Base-by-base conservation (phyloP, 2,329 filamentous ascomycete genomes). In the Zymoseptoria ardabiliae region DNA sequence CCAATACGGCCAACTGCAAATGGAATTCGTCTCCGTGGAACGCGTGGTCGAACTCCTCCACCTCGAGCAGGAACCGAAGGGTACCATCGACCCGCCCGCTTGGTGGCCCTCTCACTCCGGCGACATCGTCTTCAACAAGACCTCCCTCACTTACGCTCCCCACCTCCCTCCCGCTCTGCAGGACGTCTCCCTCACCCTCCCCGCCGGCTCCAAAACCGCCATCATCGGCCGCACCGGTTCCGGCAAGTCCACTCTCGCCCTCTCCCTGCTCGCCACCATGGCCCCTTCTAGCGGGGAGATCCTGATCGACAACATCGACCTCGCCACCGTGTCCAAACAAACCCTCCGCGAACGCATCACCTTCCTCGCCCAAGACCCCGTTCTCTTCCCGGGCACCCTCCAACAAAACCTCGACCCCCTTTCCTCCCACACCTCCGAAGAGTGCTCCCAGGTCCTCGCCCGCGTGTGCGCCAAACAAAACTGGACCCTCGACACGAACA, bases 11-110 rank as follows among this genome's bases (percentile, higher is more conserved):
- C 85, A 89, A 69, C 80, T 96, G 1, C 91, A 96, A 71, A 91
- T 96, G 82, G 88, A 96, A 70, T 96, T 96, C 65, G 91, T 96
- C 0, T 92, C 89, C 0, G 89, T 96, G 0, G 91, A 96, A 74
- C 84, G 91, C 49, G 87, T 96, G 0, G 85, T 94, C 9, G 90
- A 94, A 72, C 81, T 96, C 0, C 79, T 94, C 1, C 83, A 89
- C 60, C 81, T 96, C 0, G 88, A 92, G 17, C 84, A 90, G 70
- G 91, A 96, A 71, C 77, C 84, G 0, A 79, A 77, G 0, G 91
- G 90, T 1, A 80, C 82, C 0, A 73, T 90, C 2, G 75, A 82
- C 1, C 90, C 90, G 0, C 89, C 90, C 0, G 85, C 87, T 0
- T 82, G 83, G 54, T 96, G 91, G 91, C 91, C 91, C 0, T 80